Base-by-base conservation (phyloP, 2,329 filamentous ascomycete species). In the Aspergillus sojae region DNA sequence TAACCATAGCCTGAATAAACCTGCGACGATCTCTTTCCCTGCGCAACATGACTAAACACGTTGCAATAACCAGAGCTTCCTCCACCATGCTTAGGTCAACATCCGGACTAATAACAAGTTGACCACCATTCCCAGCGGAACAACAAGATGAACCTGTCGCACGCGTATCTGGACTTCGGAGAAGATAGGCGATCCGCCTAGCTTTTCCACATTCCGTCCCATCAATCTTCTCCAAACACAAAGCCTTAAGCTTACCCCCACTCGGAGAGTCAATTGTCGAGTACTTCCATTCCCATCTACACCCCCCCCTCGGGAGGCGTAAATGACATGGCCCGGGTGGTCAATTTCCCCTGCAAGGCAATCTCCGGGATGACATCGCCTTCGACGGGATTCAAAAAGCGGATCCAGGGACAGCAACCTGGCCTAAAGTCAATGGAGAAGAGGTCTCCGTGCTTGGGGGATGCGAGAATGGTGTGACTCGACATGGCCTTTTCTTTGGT, bases 1-100 rank as follows among this genome's bases (percentile, higher is more conserved):
- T 80, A 4, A 81, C 75, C 62, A 81, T 80, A 52, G 82, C 74
- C 78, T 89, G 85, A 57, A 84, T 74, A 63, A 79, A 71, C 62
- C 85, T 79, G 66, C 85, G 78, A 48, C 87, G 78, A 72, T 90
- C 88, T 57, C 88, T 78, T 80, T 90, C 88, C 75, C 85, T 86
- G 82, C 90, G 89, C 68, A 90, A 72, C 87, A 90, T 88, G 19
- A 83, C 74, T 61, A 90, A 68, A 62, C 83, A 87, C 19, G 84
- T 88, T 50, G 83, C 81, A 21, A 89, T 80, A 11, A 85, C 79
- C 23, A 89, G 65, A n/a, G 81, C 77, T 68, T 86, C 79, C 16
- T 77, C 77, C 63, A 84, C 57, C 14, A 69, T 19, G 16, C 46
- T 50, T 16, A 50, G 7, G 14, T 19, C 26, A 3, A 5, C 14